These are phyloP conservation scores for Wickerhamomyces rabaulensis DNA, from an alignment of 805 yeast species.

Conservation along the genomic window DNA sequence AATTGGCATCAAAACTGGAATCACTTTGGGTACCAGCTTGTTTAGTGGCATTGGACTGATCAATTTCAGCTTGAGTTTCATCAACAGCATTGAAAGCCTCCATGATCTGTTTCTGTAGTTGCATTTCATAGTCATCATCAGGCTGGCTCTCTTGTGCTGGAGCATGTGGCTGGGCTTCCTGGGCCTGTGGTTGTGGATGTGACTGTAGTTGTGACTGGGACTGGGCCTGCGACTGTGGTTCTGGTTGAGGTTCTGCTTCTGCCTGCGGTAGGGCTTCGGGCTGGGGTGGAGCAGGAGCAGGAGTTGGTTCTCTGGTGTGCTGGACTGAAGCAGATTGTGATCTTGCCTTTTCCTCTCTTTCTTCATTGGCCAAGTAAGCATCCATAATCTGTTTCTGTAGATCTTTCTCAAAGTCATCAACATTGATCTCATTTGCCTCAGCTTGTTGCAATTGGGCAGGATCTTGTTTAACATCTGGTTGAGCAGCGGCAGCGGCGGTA, in stretches of 20 bases:
- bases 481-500: neutral
- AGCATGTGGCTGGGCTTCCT: neutral
- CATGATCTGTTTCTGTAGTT: constrained; percentile 21
- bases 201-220: neutral
- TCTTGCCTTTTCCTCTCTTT: neutral
- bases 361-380: constrained; percentile 11
- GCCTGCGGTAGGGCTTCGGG: neutral
- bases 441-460: neutral
- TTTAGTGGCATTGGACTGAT: constrained; percentile 17
- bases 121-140: constrained; percentile 15
- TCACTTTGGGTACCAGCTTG: neutral
- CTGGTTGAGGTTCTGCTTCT: neutral
- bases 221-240: neutral
- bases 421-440: neutral
- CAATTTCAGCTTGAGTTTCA: constrained; percentile 6
- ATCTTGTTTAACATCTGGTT: neutral
- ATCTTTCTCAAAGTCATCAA: constrained; percentile 16
- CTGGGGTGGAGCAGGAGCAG: constrained; percentile 1
- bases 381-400: constrained; percentile 21
- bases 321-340: neutral
- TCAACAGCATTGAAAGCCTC: constrained; percentile 19
- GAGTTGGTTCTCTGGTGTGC: constrained; percentile 1
- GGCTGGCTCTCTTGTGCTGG: neutral
- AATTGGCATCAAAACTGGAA: constrained; percentile 8
- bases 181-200: neutral